Conservation (phyloP, 2,329 filamentous ascomycete species). For the Calonectria crousiana region DNA sequence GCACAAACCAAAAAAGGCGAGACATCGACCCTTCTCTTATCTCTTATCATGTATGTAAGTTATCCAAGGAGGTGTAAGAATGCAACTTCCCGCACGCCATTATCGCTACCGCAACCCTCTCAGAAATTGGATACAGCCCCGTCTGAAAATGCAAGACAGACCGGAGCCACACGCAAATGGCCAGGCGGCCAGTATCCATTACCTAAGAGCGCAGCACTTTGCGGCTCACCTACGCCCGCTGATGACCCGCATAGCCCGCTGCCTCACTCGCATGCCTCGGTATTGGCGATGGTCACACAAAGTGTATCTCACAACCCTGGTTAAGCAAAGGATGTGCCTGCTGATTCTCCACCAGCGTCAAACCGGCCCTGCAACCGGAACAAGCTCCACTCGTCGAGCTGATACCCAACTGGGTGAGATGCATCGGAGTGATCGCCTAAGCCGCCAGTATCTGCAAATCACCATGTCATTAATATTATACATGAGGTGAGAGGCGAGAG, state of each 20-base stretch:
- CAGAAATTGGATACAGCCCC: not conserved
- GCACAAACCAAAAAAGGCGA: not conserved
- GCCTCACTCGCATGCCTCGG: not conserved
- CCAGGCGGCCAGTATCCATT: constrained; percentile 4
- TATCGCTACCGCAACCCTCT: not conserved
- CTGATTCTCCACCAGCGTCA: constrained; percentile 22
- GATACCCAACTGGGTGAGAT: constrained; percentile 10
- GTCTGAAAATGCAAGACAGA: not conserved
- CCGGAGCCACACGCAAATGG: not conserved
- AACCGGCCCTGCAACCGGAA: not conserved
- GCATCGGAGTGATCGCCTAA: not conserved
- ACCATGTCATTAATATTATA: constrained; percentile 1
- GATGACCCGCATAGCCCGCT: not conserved
- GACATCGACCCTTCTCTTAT: not conserved
- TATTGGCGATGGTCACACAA: not conserved
- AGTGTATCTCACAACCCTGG: constrained; percentile 12
- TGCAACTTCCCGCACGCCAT: not conserved
- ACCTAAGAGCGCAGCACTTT: constrained; percentile 9
- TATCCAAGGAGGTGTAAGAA: not conserved
- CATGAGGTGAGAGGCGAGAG: not conserved
- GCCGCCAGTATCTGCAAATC: not conserved
- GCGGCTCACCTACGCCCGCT: constrained; percentile 22
- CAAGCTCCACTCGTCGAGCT: not conserved
- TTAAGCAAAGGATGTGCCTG: constrained; percentile 1
- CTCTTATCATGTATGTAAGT: not conserved